Evolutionary conservation across 352 stramenopile species (phyloP), one percentile per base, ranked within the genome.

Genomic region (Globisporangium solare): DNA sequence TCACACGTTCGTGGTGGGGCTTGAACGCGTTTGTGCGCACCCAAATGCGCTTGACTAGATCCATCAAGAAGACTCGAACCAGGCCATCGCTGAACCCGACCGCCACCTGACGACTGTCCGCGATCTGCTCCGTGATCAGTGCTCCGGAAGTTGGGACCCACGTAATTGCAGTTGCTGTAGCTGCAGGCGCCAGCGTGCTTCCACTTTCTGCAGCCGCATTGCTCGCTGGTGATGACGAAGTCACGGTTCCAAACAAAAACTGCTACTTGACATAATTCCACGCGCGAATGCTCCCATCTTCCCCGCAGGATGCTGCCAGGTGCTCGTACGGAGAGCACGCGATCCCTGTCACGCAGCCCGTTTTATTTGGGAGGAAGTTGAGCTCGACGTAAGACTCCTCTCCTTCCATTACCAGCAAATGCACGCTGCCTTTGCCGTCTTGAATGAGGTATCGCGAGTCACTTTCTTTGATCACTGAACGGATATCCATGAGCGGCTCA

Each of bases 1-100:
- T 85, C 11, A 98, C 77, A 18, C 72, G 68, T 11, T 62, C 73
- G 52, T 71, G 84, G 61, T 98, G 93, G 13, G 93, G 90, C 50
- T 98, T 98, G 56, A 97, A 84, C 1, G 89, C 78, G 48, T 90
- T 88, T 14, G 79, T 70, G 43, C 76, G 73, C 10, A 92, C 68
- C 69, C 81, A 88, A 7, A 61, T 59, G 3, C 72, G 63, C 51
- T 74, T 71, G 0, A 64, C 54, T 3, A 87, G 42, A 47, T 93
- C 77, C 56, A 86, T 63, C 24, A 90, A 39, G 20, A 91, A 45
- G 5, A 93, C 62, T 7, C 89, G 80, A 18, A 97, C 70, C 14
- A 97, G 72, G 7, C 92, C 92, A 54, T 98, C 86, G 37, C 73
- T 75, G 64, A 97, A 98, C 0, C 93, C 92, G 20, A 97, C 92